A percentile compares a stretch with the other conserved stretches of the same genome.
Conservation (phyloP, 2,329 filamentous ascomycete species). For the Tothia fuscella region DNA sequence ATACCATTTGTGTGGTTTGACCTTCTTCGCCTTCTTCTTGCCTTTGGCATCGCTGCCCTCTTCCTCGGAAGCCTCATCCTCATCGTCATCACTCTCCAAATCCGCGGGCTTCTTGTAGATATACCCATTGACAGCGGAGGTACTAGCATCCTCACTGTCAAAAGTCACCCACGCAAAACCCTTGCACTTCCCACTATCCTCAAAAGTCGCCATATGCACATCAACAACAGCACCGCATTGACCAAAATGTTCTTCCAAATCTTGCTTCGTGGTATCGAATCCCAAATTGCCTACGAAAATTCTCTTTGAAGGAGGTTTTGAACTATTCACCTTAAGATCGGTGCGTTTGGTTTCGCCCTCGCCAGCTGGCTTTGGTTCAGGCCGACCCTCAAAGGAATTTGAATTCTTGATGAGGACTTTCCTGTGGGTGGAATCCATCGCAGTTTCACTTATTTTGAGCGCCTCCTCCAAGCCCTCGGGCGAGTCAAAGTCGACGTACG, state of each 20-base stretch:
- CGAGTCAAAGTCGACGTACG: slow-evolving; percentile 82
- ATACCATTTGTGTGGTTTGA: slow-evolving; percentile 55
- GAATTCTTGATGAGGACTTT: slow-evolving; percentile 87
- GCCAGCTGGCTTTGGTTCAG: slow-evolving; percentile 38
- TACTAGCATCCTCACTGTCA: slow-evolving; percentile 61
- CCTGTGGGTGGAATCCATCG: slow-evolving; percentile 50
- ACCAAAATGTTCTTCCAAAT: slow-evolving; percentile 66
- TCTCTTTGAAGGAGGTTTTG: slow-evolving; percentile 59
- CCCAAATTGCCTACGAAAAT: slow-evolving; percentile 63
- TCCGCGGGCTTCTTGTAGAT: slow-evolving; percentile 58
- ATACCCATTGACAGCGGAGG: slow-evolving; percentile 69
- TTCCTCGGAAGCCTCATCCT: slow-evolving; percentile 40
- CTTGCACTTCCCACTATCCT: slow-evolving; percentile 96
- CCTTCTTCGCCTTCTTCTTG: slow-evolving; percentile 25
- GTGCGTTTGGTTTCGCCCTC: slow-evolving; percentile 11
- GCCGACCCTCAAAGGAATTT: slow-evolving; percentile 81
- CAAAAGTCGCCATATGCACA: slow-evolving; percentile 85
- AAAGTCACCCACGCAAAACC: slow-evolving; percentile 95
- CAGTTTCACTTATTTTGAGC: slow-evolving; percentile 73
- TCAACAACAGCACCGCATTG: slow-evolving; percentile 75
- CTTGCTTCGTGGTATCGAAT: slow-evolving; percentile 54
- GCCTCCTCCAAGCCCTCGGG: slow-evolving; percentile 60
- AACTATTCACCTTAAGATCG: slow-evolving; percentile 18
- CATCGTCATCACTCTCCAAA: slow-evolving; percentile 42
- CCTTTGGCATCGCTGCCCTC: slow-evolving; percentile 30